A percentile compares a stretch with the other conserved stretches of the same genome.
These are phyloP conservation scores for Lepraria neglecta DNA, from an alignment of 495 filamentous ascomycete species.

Conservation along the genomic window DNA sequence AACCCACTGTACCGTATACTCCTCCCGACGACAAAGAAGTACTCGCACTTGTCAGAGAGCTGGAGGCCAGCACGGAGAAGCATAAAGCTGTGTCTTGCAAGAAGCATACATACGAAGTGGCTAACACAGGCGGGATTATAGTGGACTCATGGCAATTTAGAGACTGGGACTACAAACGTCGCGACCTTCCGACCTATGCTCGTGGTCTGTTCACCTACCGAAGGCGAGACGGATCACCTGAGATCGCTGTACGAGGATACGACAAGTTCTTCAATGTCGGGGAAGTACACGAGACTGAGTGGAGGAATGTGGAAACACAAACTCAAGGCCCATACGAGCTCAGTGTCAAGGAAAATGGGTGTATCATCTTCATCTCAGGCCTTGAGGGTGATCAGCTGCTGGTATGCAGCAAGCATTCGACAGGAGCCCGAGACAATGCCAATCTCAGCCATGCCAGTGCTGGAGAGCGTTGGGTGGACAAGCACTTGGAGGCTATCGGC, in stretches of 20 bases:
- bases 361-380: conserved; percentile 95
- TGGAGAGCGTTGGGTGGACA: conserved; percentile 80
- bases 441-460: conserved; percentile 73
- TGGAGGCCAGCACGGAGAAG: conserved; percentile 52
- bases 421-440: conserved; percentile 62
- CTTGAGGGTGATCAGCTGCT: conserved; percentile 80
- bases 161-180: conserved; percentile 91
- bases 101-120: conserved; percentile 64
- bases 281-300: conserved; percentile 71
- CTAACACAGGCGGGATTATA: conserved; percentile 48
- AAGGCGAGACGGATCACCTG: conserved; percentile 51
- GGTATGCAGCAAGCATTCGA: conserved; percentile 98
- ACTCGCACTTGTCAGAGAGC: conserved; percentile 47
- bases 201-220: conserved; percentile 83
- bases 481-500: conserved; percentile 65
- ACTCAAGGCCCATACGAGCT: conserved; percentile 90
- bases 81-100: conserved; percentile 56
- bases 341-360: conserved; percentile 96
- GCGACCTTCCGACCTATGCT: conserved; percentile 78
- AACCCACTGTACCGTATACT: conserved; percentile 43
- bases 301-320: conserved; percentile 68
- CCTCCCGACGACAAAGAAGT: conserved; percentile 61
- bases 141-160: conserved; percentile 91
- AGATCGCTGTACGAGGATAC: conserved; percentile 84
- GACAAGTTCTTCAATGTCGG: conserved; percentile 97